phyloP scores from a whole-genome alignment of 2,329 filamentous ascomycete genomes.

The Byssoonygena ceratinophila region DNA sequence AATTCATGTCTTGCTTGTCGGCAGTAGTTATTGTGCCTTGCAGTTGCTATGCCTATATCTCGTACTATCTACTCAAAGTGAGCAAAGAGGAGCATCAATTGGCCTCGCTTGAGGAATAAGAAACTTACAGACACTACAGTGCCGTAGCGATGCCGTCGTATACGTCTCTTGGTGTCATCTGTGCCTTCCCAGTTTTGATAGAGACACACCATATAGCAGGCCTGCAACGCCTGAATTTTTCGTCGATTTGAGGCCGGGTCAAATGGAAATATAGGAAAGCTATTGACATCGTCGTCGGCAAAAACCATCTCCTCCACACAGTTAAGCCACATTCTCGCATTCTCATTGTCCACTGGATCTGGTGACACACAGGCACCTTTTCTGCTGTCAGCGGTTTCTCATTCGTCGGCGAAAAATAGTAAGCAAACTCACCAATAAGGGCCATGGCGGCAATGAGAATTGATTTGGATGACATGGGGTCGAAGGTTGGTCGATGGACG shows the following conservation, averaged over 20 bases:
- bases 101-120: neutral
- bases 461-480: neutral
- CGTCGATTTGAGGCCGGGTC: neutral
- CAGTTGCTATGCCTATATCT: neutral
- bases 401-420: neutral
- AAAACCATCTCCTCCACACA: slow-evolving; percentile 5
- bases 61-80: neutral
- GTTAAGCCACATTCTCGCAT: slow-evolving; percentile 1
- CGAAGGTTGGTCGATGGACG: slow-evolving; percentile 1
- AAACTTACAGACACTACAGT: neutral
- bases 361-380: slow-evolving; percentile 1
- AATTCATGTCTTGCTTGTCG: neutral
- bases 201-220: slow-evolving; percentile 5
- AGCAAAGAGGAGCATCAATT: neutral
- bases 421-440: neutral
- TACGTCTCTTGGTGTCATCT: neutral
- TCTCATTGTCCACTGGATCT: neutral
- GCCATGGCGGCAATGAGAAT: slow-evolving; percentile 1
- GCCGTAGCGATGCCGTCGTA: neutral
- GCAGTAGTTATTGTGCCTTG: slow-evolving; percentile 1
- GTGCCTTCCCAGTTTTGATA: slow-evolving; percentile 5
- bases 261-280: neutral
- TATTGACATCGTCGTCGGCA: slow-evolving; percentile 4
- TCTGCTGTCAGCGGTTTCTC: neutral
- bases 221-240: slow-evolving; percentile 2